Evolutionary conservation across 768 basidiomycete genomes (phyloP), one percentile per base, ranked within the genome.

Genomic region (Hysterangium stoloniferum): DNA sequence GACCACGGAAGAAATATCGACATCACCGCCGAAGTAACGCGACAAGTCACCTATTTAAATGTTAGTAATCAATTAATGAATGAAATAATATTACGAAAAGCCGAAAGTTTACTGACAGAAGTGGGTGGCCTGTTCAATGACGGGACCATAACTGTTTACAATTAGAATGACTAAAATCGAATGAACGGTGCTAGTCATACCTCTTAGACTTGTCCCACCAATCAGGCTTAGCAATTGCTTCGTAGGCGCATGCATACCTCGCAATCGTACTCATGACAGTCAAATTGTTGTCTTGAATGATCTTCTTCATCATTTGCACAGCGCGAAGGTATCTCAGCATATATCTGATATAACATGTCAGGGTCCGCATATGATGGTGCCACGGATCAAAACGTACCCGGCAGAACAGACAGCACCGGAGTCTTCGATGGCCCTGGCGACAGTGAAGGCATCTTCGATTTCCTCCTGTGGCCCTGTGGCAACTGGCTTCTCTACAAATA

Each of bases 251-350:
- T 9, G 90, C 91, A 68, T 97, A 99, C 52, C 95, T 85, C 6
- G 93, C 94, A 57, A 94, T 82, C 31, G 95, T 98, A 40, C 85
- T 77, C 94, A 98, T 97, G 45, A 99, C 93, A 19, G 85, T 86
- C 52, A 99, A 75, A 61, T 90, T 79, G 65, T 97, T 97, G 56
- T 95, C 91, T 61, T 88, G 74, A 63, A 99, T 87, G 65, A 97
- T 93, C 54, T 85, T 78, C 70, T 95, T 94, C 89, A 97, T 96
- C 77, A 82, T 84, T 68, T 96, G 92, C 19, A 95, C 90, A 28
- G 86, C 93, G 66, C 85, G 86, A 59, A 95, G 75, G 70, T 95
- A 94, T 56, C 92, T 82, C 56, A 96, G 72, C 92, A 96, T 96
- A 64, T 91, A 92, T 52, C 89, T 90, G 54, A 15, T 19, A 4